phyloP scores from a whole-genome alignment of 371 early-diverging fungal genomes.

The Mortierella sp. region DNA sequence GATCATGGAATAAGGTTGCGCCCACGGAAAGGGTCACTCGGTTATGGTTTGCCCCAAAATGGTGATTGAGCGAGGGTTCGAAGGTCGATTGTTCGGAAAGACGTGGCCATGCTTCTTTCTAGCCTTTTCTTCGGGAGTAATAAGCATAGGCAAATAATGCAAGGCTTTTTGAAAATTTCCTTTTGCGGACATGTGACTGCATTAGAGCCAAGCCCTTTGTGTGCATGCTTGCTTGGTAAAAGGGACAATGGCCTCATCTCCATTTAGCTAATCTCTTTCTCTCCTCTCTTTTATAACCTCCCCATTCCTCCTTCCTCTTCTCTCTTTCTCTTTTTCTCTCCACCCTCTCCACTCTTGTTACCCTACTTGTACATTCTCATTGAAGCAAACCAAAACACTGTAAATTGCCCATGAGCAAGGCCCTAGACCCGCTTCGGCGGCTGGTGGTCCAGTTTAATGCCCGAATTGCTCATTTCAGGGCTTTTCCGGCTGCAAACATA shows the following conservation, averaged over 20 bases:
- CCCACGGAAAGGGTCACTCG: no score
- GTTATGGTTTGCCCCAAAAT: no score
- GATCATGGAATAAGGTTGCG: no score
- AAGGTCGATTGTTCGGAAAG: no score
- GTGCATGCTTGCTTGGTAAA: background rate
- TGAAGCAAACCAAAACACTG: background rate
- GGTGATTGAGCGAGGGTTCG: no score
- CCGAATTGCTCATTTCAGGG: constrained; percentile 41
- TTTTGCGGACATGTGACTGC: constrained; percentile 5
- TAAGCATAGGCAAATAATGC: no score
- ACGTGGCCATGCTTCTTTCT: no score
- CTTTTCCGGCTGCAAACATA: constrained; percentile 29
- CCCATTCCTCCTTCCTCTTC: background rate
- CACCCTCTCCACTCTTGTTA: background rate
- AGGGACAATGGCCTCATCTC: background rate
- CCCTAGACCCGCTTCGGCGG: constrained; percentile 56
- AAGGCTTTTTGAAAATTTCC: constrained; percentile 6
- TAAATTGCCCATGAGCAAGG: constrained; percentile 41
- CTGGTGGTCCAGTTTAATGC: constrained; percentile 57
- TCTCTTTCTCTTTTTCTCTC: background rate
- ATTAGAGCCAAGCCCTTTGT: no score
- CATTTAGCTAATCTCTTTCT: no score
- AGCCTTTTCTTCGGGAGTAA: no score
- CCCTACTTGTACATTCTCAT: background rate
- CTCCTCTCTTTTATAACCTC: no score